Evolutionary conservation across 352 stramenopile genomes (phyloP), one percentile per base, ranked within the genome.

Genomic region (Phytophthora cryptogea): DNA sequence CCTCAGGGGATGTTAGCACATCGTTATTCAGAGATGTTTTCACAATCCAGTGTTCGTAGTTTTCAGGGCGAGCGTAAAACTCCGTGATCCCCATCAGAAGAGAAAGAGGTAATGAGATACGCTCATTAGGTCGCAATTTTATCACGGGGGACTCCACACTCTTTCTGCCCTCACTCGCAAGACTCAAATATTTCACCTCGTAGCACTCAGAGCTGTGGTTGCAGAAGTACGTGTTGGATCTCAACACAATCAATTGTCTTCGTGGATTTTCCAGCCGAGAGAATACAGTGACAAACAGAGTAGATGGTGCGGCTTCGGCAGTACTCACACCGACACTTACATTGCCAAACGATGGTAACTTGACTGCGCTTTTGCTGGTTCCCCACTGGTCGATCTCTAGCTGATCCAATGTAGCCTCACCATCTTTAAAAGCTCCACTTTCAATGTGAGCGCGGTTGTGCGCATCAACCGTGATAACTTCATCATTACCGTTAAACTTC

Each of bases 81-180:
- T 94, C 84, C 0, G 86, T 94, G 17, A 92, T 89, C 20, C 84
- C 86, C 84, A 94, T 92, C 14, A 94, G 65, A 31, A 88, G 49
- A 5, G 70, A 81, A 2, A 93, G 69, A 5, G 86, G 82, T 17
- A 94, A 48, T 4, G 81, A 72, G 33, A 90, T 82, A 10, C 80
- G 83, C 37, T 90, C 81, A 47, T 80, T 87, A 5, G 82, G 78
- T 20, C 63, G 66, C 37, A 93, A 49, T 16, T 72, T 80, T 35
- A 88, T 77, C 36, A 89, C 70, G 7, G 79, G 72, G 14, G 86
- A 92, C 7, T 80, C 80, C 4, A 88, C 47, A 5, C 78, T 51
- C 48, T 77, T 63, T 35, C 76, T 72, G 2, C 68, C 72, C 46
- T 80, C 69, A 27, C 66, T 77, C 28, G 74, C 80, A 54, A 90